A percentile compares a stretch with the other conserved stretches of the same genome.
phyloP scores from a whole-genome alignment of 257 asterid species.

The Scutellaria baicalensis region DNA sequence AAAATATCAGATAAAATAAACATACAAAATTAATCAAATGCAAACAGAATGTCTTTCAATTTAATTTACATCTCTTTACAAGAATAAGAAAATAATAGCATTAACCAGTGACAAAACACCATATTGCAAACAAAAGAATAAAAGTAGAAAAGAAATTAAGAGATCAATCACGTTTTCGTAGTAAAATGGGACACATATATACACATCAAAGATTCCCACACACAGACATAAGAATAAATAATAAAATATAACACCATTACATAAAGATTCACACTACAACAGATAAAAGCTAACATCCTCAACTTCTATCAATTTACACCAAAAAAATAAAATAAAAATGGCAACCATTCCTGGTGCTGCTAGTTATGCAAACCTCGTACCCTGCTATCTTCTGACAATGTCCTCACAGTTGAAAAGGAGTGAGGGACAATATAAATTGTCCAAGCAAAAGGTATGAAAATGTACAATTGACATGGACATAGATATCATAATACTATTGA shows the following conservation, averaged over 20 bases:
- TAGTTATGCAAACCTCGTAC: constrained; percentile 13
- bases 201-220: too few relatives aligned
- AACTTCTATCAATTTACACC: constrained; percentile 29
- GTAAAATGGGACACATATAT: too few relatives aligned
- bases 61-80: too few relatives aligned
- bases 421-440: constrained; percentile 33
- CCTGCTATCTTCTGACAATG: constrained; percentile 23
- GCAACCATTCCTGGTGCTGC: constrained; percentile 32
- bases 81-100: too few relatives aligned
- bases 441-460: constrained; percentile 29
- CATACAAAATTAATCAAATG: too few relatives aligned
- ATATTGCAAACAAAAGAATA: too few relatives aligned
- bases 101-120: too few relatives aligned
- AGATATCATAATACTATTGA: neutral
- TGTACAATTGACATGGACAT: constrained; percentile 32
- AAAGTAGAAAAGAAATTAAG: too few relatives aligned
- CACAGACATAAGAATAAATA: neutral
- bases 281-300: constrained; percentile 10
- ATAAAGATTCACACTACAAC: constrained; percentile 15
- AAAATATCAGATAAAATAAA: too few relatives aligned
- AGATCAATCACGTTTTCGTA: too few relatives aligned
- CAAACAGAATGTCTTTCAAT: too few relatives aligned
- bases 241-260: constrained; percentile 13
- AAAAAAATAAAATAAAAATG: constrained; percentile 26
- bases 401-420: constrained; percentile 36